phyloP scores from a whole-genome alignment of 495 filamentous ascomycete species.

The Penicillium diatomitis region DNA sequence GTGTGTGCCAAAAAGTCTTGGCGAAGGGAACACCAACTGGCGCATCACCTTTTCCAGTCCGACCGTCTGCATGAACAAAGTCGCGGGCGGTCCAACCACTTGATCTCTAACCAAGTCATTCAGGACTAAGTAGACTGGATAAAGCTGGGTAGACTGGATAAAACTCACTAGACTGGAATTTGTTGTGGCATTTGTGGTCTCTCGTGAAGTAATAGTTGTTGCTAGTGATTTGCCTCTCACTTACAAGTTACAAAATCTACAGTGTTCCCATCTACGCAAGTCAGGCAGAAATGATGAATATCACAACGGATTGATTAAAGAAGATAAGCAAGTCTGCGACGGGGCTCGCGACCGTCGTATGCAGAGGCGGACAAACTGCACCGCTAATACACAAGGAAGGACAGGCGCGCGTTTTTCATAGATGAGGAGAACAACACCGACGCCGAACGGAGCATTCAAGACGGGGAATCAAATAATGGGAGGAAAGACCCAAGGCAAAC shows the following conservation, averaged over 20 bases:
- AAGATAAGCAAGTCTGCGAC: conserved; percentile 1
- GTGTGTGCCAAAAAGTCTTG: conserved; percentile 41
- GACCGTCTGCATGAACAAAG: too few species aligned
- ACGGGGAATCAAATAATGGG: conserved; percentile 13
- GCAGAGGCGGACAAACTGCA: conserved; percentile 2
- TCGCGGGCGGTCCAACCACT: not conserved
- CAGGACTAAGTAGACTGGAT: too few species aligned
- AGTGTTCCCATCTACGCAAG: too few species aligned
- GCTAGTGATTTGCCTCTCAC: too few species aligned
- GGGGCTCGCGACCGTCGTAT: not conserved
- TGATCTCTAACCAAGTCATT: not conserved
- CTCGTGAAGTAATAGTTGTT: too few species aligned
- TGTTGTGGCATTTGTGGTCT: too few species aligned
- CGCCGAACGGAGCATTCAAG: conserved; percentile 7
- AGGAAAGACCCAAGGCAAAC: not conserved
- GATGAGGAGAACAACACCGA: conserved; percentile 11
- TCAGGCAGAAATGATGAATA: too few species aligned
- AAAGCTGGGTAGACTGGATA: too few species aligned
- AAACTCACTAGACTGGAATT: too few species aligned
- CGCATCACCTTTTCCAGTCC: too few species aligned
- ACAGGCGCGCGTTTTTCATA: conserved; percentile 12
- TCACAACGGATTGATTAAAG: conserved; percentile 3
- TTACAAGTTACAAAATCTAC: too few species aligned
- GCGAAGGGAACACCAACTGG: conserved; percentile 22
- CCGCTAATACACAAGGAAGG: conserved; percentile 13